Conservation (phyloP, 192 early-diverging fungal genomes). For the Bifiguratus adelaidae region DNA sequence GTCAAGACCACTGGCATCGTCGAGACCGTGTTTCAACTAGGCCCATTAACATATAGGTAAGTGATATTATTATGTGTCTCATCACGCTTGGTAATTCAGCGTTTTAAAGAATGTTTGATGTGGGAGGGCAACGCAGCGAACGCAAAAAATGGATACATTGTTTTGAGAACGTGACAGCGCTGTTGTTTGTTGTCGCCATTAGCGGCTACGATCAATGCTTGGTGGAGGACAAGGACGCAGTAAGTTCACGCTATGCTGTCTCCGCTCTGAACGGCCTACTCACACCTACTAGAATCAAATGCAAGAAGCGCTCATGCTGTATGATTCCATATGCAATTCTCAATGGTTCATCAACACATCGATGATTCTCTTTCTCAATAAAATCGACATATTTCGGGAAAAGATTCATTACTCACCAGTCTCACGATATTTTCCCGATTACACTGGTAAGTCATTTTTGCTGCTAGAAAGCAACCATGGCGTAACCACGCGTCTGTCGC, state of each 20-base stretch:
- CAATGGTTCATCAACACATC: conserved; percentile 48
- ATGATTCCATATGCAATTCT: conserved; percentile 50
- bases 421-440: conserved; percentile 40
- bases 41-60: conserved; percentile 34
- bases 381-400: conserved; percentile 46
- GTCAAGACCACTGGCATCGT: conserved; percentile 56
- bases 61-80: too few species aligned
- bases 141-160: conserved; percentile 26
- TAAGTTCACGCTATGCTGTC: neutral
- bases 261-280: too few species aligned
- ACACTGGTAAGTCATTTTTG: conserved; percentile 23
- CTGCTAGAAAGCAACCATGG: neutral
- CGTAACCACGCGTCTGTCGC: too few species aligned
- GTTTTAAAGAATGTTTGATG: conserved; percentile 23
- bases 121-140: conserved; percentile 25
- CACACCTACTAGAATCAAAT: conserved; percentile 46
- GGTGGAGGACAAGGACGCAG: conserved; percentile 20
- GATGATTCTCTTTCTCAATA: conserved; percentile 52
- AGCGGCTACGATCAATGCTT: conserved; percentile 25
- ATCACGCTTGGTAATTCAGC: neutral
- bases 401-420: conserved; percentile 37
- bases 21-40: conserved; percentile 43
- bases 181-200: conserved; percentile 26
- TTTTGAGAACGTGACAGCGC: conserved; percentile 24
- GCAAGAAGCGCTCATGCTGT: conserved; percentile 48